Evolutionary conservation across 495 filamentous ascomycete genomes (phyloP).

Genomic region (Aspergillus ellipticus): DNA sequence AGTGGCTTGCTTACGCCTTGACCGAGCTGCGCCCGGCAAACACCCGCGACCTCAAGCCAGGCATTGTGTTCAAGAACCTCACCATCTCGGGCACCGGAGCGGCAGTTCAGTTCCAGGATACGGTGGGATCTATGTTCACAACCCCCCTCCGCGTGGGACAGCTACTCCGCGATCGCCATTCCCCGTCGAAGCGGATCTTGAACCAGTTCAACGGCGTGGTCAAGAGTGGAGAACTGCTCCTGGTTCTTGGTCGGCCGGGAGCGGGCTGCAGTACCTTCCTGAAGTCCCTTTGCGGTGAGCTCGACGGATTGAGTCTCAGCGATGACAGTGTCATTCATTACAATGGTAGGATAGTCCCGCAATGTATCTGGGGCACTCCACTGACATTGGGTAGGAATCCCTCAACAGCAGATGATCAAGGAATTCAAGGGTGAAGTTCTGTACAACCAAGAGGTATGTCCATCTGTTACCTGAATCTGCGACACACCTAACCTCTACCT

Average conservation of each 20-base stretch:
- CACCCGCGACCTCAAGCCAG: neutral
- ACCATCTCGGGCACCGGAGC: constrained; percentile 49
- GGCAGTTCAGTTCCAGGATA: constrained; percentile 49
- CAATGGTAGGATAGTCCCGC: constrained; percentile 26
- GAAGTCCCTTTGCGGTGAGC: constrained; percentile 33
- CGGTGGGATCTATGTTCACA: constrained; percentile 41
- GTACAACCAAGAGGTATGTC: constrained; percentile 50
- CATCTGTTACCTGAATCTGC: neutral
- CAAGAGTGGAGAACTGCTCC: constrained; percentile 32
- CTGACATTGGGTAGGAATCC: constrained; percentile 12
- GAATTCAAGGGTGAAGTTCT: constrained; percentile 58
- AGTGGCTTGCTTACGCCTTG: neutral
- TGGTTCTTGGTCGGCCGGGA: constrained; percentile 39
- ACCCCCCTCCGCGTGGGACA: constrained; percentile 33
- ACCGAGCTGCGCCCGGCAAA: neutral
- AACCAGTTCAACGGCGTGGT: constrained; percentile 35
- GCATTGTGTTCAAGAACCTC: constrained; percentile 47
- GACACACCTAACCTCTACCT: neutral
- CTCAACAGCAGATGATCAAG: constrained; percentile 23
- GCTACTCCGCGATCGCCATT: constrained; percentile 10
- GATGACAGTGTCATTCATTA: constrained; percentile 41
- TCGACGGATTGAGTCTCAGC: constrained; percentile 32
- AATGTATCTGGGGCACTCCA: neutral
- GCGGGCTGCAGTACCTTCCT: constrained; percentile 39
- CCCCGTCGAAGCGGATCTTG: constrained; percentile 31